phyloP scores from a whole-genome alignment of 2,329 filamentous ascomycete species.

The Colletotrichum simmondsii region DNA sequence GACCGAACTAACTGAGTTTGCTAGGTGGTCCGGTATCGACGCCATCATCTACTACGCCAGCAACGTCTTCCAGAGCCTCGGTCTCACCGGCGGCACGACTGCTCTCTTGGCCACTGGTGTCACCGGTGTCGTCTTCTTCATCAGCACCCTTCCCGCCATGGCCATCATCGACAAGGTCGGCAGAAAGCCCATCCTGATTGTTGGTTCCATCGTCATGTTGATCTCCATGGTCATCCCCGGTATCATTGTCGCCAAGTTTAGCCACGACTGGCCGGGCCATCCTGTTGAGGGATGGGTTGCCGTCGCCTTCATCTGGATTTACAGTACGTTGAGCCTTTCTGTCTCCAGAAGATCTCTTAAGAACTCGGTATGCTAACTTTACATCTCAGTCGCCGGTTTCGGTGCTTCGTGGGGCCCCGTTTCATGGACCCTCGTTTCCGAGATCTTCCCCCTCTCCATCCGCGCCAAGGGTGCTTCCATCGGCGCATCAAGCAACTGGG shows the following conservation, averaged over 20 bases:
- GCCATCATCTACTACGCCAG: conserved; percentile 60
- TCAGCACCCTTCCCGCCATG: conserved; percentile 45
- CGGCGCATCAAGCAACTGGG: conserved; percentile 55
- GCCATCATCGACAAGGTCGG: conserved; percentile 52
- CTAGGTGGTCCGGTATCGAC: conserved; percentile 38
- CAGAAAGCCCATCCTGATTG: conserved; percentile 50
- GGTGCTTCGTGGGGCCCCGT: conserved; percentile 46
- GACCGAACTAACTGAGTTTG: neutral
- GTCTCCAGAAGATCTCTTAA: neutral
- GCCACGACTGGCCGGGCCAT: conserved; percentile 48
- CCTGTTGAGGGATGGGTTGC: conserved; percentile 50
- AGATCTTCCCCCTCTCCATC: conserved; percentile 51
- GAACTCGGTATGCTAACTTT: neutral
- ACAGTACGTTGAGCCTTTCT: conserved; percentile 20
- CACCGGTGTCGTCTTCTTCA: conserved; percentile 65
- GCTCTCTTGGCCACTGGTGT: conserved; percentile 71
- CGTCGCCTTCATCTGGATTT: conserved; percentile 47
- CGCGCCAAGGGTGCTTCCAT: conserved; percentile 53
- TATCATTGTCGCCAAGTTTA: conserved; percentile 51
- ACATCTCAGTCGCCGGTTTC: conserved; percentile 33
- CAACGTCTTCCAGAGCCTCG: conserved; percentile 72
- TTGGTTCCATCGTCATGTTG: conserved; percentile 51
- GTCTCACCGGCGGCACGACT: conserved; percentile 68
- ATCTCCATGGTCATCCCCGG: conserved; percentile 51
- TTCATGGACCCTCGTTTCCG: conserved; percentile 47